Evolutionary conservation across 768 basidiomycete genomes (phyloP), one percentile per base, ranked within the genome.

Genomic region (Piloderma croceum): DNA sequence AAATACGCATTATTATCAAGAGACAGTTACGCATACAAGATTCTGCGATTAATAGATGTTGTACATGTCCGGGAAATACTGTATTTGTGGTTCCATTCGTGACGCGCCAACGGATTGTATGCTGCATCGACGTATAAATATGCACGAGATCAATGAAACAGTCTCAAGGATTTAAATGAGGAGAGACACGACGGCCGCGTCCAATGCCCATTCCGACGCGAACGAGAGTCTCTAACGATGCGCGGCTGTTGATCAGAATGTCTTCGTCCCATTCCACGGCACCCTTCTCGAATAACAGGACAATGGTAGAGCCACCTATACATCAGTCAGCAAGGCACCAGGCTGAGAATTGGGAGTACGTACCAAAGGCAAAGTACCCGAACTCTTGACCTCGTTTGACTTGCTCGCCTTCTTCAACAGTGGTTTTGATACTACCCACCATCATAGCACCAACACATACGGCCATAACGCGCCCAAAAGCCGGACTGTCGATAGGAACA

Each of bases 361-460:
- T 39, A 88, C 93, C 94, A 52, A 97, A 98, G 0, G 91, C 92
- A 54, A 97, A 97, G 57, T 89, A 94, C 2, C 91, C 89, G 54
- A 94, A 77, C 55, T 97, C 94, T 46, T 98, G 77, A 2, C 92
- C 92, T 10, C 89, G 77, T 52, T 73, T 73, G 45, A 98, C 81
- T 0, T 67, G 50, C 17, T 94, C 76, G 1, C 92, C 92, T 52
- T 93, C 89, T 34, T 81, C 51, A n/a, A 91, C 84, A 0, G 90
- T 91, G 4, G 83, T 87, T 51, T 79, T 61, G 57, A 97, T 98
- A 44, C 82, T 89, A 7, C 88, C 91, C 10, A 88, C 93, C 88
- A 91, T 90, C 90, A 93, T 93, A 6, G 90, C 90, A 18, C 91
- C 91, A 6, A 93, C 70, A 49, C 90, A 91, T 2, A 94, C 90